Percentiles rank a stretch among this genome's conserved stretches.
Evolutionary conservation across 208 protist species (phyloP).

Genomic region (Crithidia acanthocephali): DNA sequence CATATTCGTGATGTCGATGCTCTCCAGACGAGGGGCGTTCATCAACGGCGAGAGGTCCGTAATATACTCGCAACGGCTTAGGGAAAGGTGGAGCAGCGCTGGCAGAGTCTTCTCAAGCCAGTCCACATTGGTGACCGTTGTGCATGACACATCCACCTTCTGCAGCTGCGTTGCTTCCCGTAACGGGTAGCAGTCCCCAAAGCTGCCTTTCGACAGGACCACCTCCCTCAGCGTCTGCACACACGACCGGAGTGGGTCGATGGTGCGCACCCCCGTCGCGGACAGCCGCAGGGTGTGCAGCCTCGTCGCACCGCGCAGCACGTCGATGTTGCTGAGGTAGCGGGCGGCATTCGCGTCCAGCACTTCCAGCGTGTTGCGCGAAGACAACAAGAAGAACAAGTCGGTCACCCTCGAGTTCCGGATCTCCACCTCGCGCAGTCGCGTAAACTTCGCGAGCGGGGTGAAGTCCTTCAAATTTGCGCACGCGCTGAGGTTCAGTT

Average conservation of each 20-base stretch:
- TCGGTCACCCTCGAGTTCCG: neutral
- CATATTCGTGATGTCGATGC: neutral
- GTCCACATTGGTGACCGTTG: neutral
- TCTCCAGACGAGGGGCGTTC: neutral
- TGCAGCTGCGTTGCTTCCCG: neutral
- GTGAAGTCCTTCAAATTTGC: neutral
- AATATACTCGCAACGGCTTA: neutral
- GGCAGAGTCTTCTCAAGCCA: constrained; percentile 1
- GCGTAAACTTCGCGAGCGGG: neutral
- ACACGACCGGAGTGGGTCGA: neutral
- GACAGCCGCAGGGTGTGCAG: constrained; percentile 8
- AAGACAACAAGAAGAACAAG: neutral
- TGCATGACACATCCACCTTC: neutral
- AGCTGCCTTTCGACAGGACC: neutral
- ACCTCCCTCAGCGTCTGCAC: neutral
- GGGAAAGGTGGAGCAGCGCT: neutral
- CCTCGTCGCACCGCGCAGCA: neutral
- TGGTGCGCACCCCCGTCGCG: neutral
- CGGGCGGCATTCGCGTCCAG: neutral
- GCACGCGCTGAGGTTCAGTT: constrained; percentile 11
- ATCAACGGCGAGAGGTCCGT: neutral
- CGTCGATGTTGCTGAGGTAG: neutral
- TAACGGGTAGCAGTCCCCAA: neutral
- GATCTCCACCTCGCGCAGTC: constrained; percentile 1
- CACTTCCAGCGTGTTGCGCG: neutral